These are phyloP conservation scores for Draba incana DNA, from an alignment of 345 rosid species.

Conservation along the genomic window DNA sequence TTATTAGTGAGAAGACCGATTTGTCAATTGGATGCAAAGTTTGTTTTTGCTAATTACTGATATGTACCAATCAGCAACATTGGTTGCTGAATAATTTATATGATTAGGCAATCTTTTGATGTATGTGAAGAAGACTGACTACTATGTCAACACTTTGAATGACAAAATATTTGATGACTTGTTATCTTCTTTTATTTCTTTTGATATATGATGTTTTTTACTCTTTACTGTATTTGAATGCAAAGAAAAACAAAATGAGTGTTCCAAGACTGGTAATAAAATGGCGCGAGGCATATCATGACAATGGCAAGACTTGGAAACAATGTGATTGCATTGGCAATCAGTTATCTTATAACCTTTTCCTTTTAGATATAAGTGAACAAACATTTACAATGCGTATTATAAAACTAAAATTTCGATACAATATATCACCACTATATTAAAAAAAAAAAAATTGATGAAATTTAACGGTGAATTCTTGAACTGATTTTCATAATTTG, in stretches of 20 bases:
- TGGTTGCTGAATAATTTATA: background rate
- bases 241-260: background rate
- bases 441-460: too few relatives aligned
- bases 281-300: slow-evolving; percentile 27
- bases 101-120: background rate
- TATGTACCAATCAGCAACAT: background rate
- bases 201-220: background rate
- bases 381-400: background rate
- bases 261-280: slow-evolving; percentile 24
- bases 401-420: background rate
- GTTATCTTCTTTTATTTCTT: background rate
- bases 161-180: background rate
- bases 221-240: background rate
- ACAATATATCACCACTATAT: too few relatives aligned
- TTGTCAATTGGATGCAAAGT: background rate
- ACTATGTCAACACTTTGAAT: too few relatives aligned
- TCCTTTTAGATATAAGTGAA: background rate
- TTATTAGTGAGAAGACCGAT: too few relatives aligned
- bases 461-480: too few relatives aligned
- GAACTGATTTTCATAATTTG: too few relatives aligned
- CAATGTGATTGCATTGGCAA: slow-evolving; percentile 35
- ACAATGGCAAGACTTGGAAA: slow-evolving; percentile 22
- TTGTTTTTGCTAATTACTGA: background rate
- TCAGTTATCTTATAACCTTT: slow-evolving; percentile 12
- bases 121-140: background rate